Base-by-base conservation (phyloP, 805 yeast genomes). In the Lipomyces orientalis region DNA sequence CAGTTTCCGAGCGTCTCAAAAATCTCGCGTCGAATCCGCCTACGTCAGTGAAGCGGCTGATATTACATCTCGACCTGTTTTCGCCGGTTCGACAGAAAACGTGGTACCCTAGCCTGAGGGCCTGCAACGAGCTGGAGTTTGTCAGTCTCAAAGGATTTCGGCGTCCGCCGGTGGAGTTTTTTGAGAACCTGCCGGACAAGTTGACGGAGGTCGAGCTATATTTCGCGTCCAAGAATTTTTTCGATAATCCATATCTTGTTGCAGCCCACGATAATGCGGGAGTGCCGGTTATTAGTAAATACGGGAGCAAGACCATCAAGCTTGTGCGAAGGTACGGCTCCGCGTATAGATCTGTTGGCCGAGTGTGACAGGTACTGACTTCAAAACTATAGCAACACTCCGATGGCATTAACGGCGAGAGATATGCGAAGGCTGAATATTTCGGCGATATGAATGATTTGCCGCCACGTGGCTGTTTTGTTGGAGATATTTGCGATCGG, bases 1-100 rank as follows among this genome's bases (percentile, higher is more conserved):
- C 46, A 66, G 66, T 64, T 39, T 69, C 72, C 39, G 72, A 69
- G 54, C 61, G 72, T 14, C 46, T 69, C 39, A 58, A 60, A 25
- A 64, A 61, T 33, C 71, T 69, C 19, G 71, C 71, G 4, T 19
- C 64, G 10, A 31, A 58, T 33, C 72, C 72, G 7, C 72, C 72
- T 16, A 14, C 62, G 19, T 61, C 66, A 12, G 35, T 69, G 2
- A 14, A 39, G 14, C 34, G 54, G 12, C 46, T 68, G 8, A 49
- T 54, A 14, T 8, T 68, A 4, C 70, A 68, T 52, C 64, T 68
- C 19, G 60, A 62, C 29, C 52, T 66, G 1, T 57, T 59, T 25
- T 63, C 67, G n/a, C 65, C 69, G 12, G 51, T 60, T 4, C 71
- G 70, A 14, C 71, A 68, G 29, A 68, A 68, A 43, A 39, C 71